A percentile compares a stretch with the other conserved stretches of the same genome.
phyloP scores from a whole-genome alignment of 2,329 filamentous ascomycete genomes.

The Apiospora aurea region DNA sequence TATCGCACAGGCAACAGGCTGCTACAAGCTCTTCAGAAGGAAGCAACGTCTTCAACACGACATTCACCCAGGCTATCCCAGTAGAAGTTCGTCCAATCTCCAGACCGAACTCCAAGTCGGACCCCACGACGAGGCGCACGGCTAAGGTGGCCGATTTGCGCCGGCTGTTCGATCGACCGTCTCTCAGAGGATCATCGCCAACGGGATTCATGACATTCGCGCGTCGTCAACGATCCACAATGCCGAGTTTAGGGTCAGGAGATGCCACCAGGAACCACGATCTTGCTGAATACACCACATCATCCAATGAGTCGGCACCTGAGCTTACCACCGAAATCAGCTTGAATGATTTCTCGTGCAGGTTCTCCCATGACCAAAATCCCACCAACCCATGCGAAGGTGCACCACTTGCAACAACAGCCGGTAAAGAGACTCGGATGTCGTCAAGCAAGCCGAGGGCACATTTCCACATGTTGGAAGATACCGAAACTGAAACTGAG shows the following conservation, averaged over 20 bases:
- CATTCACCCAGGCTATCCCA: not conserved
- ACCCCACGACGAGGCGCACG: conserved; percentile 17
- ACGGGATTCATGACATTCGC: conserved; percentile 3
- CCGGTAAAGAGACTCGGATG: not conserved
- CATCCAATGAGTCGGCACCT: conserved; percentile 29
- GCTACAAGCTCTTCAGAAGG: not conserved
- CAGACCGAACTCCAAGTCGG: conserved; percentile 2
- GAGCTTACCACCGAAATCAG: conserved; percentile 40
- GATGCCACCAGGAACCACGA: not conserved
- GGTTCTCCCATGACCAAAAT: not conserved
- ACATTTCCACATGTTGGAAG: not conserved
- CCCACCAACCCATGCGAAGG: not conserved
- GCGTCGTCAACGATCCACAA: conserved; percentile 4
- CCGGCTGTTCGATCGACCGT: conserved; percentile 38
- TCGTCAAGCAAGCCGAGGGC: conserved; percentile 12
- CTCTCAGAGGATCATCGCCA: conserved; percentile 29
- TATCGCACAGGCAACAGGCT: not conserved
- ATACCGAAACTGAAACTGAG: not conserved
- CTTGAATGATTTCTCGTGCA: conserved; percentile 39
- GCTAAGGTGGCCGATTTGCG: conserved; percentile 40
- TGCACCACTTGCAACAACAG: conserved; percentile 15
- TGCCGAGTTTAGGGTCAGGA: not conserved
- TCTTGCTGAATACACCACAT: conserved; percentile 10
- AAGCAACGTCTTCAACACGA: not conserved
- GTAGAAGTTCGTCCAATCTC: conserved; percentile 1